Conservation (phyloP, 2,329 filamentous ascomycete species). For the Chaetothyriales sp. region DNA sequence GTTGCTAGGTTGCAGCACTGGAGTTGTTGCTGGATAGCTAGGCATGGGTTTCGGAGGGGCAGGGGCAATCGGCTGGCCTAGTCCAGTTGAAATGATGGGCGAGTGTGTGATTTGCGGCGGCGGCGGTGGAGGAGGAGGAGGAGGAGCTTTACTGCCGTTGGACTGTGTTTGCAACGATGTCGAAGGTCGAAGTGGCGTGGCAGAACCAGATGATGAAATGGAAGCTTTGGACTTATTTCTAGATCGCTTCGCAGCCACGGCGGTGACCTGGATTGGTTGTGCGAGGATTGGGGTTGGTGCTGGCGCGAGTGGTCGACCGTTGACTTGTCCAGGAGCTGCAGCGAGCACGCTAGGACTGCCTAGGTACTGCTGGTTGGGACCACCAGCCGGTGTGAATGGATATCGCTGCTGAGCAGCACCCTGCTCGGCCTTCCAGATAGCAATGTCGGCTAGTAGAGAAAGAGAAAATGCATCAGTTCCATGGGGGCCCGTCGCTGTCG, state of each 20-base stretch:
- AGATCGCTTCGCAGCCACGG: background rate
- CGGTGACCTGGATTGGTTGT: background rate
- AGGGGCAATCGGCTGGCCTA: slow-evolving; percentile 11
- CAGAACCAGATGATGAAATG: background rate
- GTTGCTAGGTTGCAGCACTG: background rate
- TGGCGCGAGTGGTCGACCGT: background rate
- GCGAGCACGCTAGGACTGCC: background rate
- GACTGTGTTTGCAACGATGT: background rate
- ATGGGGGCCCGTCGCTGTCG: slow-evolving; percentile 2
- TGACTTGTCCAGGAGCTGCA: background rate
- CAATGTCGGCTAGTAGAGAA: background rate
- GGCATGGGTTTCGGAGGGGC: slow-evolving; percentile 5
- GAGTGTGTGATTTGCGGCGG: background rate
- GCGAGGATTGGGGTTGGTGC: background rate
- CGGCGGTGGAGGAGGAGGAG: too few relatives aligned
- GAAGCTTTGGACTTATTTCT: background rate
- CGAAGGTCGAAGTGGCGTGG: background rate
- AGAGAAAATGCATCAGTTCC: background rate
- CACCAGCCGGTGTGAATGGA: background rate
- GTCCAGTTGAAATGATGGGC: slow-evolving; percentile 5
- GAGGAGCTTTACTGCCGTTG: background rate
- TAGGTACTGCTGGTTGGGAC: background rate
- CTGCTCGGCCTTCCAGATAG: background rate
- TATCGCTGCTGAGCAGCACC: background rate
- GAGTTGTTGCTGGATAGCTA: background rate